Percentiles rank a stretch among this genome's conserved stretches.
Evolutionary conservation across 495 filamentous ascomycete genomes (phyloP).

Genomic region (Tuber borchii): DNA sequence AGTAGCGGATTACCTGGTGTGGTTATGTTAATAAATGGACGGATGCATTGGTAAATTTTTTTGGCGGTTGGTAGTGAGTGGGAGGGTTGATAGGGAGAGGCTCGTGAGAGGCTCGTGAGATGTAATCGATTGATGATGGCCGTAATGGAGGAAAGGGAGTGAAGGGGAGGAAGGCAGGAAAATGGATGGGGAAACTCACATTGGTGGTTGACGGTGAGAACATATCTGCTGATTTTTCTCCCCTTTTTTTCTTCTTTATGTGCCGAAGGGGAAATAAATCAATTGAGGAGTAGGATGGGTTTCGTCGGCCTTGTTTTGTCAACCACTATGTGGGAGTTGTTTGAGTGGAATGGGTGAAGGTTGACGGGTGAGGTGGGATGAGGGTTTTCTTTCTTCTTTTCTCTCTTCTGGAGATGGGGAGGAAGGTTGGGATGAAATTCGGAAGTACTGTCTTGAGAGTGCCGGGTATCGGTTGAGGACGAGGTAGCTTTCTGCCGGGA

Average conservation of each 20-base stretch:
- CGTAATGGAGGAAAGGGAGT: conserved; percentile 12
- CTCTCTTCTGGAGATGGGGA: background rate
- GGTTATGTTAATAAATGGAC: conserved; percentile 21
- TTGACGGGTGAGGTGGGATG: background rate
- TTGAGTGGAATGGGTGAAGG: background rate
- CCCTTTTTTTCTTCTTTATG: background rate
- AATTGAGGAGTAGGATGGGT: background rate
- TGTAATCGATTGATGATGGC: conserved; percentile 19
- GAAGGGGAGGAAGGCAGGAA: conserved; percentile 27
- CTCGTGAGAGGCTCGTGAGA: conserved; percentile 10
- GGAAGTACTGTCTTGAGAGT: background rate
- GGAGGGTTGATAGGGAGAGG: conserved; percentile 17
- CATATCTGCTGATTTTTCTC: conserved; percentile 22
- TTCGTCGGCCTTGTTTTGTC: background rate
- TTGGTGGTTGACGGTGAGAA: conserved; percentile 42
- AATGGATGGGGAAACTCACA: conserved; percentile 35
- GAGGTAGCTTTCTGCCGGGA: background rate
- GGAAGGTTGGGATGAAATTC: conserved; percentile 1
- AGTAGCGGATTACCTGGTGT: conserved; percentile 84
- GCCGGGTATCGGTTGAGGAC: background rate
- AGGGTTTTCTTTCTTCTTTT: background rate
- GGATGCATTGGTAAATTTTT: conserved; percentile 19
- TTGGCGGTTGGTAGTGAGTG: conserved; percentile 17
- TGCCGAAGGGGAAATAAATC: background rate
- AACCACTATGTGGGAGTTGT: background rate